Conservation (phyloP, 2,329 filamentous ascomycete species). For the Aspergillus fijiensis region DNA sequence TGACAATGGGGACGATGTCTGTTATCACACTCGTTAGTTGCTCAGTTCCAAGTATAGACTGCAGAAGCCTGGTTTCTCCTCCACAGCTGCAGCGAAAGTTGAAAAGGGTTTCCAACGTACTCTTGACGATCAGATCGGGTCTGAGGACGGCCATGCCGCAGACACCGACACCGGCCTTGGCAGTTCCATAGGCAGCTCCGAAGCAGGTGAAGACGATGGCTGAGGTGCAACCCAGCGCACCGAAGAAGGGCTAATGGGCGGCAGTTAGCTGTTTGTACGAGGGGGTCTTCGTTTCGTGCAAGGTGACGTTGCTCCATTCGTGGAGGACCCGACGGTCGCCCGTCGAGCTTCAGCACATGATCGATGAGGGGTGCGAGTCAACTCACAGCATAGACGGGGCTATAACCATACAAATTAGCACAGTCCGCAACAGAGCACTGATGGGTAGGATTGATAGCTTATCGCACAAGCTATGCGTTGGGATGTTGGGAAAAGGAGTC, state of each 20-base stretch:
- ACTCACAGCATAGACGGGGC: slow-evolving; percentile 99
- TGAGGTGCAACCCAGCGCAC: slow-evolving; percentile 92
- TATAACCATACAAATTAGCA: slow-evolving; percentile 46
- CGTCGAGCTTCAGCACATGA: not conserved
- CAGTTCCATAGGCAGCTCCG: slow-evolving; percentile 95
- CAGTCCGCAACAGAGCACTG: slow-evolving; percentile 2
- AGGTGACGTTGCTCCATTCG: slow-evolving; percentile 3
- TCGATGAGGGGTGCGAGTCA: slow-evolving; percentile 13
- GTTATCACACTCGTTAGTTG: slow-evolving; percentile 1
- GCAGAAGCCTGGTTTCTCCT: not conserved
- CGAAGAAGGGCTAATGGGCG: slow-evolving; percentile 76
- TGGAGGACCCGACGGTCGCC: not conserved
- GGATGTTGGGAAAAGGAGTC: slow-evolving; percentile 33
- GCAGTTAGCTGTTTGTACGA: slow-evolving; percentile 3
- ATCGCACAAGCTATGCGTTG: slow-evolving; percentile 20
- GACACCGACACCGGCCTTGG: slow-evolving; percentile 98
- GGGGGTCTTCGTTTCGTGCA: not conserved
- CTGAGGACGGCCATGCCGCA: slow-evolving; percentile 96
- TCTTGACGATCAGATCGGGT: slow-evolving; percentile 98
- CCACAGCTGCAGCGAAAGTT: not conserved
- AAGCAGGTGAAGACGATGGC: slow-evolving; percentile 97
- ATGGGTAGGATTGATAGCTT: not conserved
- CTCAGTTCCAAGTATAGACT: slow-evolving; percentile 16
- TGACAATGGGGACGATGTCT: slow-evolving; percentile 99
- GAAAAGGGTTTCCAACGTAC: slow-evolving; percentile 57